Evolutionary conservation across 768 basidiomycete species (phyloP), one percentile per base, ranked within the genome.

Genomic region (Neoboletus subvelutipes): DNA sequence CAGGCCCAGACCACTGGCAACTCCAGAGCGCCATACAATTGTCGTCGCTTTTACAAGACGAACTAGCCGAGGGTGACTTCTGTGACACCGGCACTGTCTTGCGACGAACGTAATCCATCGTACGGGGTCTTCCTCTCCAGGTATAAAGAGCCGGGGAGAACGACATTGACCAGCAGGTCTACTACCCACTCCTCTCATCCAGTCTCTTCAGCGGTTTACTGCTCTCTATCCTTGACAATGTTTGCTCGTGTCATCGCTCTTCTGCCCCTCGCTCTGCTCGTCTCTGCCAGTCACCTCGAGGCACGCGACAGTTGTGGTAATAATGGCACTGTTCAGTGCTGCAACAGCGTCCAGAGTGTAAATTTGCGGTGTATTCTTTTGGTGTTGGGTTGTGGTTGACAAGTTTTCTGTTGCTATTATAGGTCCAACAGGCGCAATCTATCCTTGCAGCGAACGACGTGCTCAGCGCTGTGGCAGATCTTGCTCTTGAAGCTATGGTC

Each of bases 241-340:
- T 56, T 67, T 22, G 50, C 66, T 46, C 62, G 60, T 6, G 6
- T 64, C 53, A 18, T 64, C 13, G 52, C 67, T 39, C 47, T 69
- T 26, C n/a, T 60, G 4, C 60, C 60, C 15, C 36, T 68, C 9
- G 67, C 57, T 52, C 46, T 62, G 28, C 41, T 64, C 7, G 64
- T 29, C n/a, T 48, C 56, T 26, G 60, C 62, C 10, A 22, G 43
- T 0, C 49, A 50, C 52, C 56, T 55, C 5, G 29, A 52, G 37
- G 57, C 49, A 2, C 54, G 62, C 5, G 29, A n/a, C 22, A 28
- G 3, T 39, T 54, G 28, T 68, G 3, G 12, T 13, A 29, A 29
- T 6, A 1, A 67, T 37, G 51, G 34, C 58, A 62, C 56, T 0
- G 0, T 39, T 13, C 9, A 28, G 6, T 68, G 67, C 50, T 68